Conservation (phyloP, 2,329 filamentous ascomycete genomes). For the Talaromyces sp. region DNA sequence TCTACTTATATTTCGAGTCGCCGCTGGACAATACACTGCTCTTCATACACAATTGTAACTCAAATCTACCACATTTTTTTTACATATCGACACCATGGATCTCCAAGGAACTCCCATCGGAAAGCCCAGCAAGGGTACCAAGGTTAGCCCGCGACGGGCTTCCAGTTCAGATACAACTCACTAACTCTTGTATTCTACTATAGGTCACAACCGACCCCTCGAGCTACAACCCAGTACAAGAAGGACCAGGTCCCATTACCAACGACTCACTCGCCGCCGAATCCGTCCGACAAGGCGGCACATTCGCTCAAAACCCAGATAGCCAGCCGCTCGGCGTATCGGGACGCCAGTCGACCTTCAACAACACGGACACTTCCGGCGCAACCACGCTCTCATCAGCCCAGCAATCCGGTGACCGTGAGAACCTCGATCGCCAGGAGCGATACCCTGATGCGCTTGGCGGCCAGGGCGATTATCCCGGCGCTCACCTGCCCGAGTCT, state of each 20-base stretch:
- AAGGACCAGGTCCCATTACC: conserved; percentile 60
- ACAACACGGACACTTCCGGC: conserved; percentile 52
- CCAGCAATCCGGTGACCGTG: conserved; percentile 42
- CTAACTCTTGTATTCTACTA: neutral
- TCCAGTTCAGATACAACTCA: neutral
- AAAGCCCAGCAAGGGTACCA: conserved; percentile 28
- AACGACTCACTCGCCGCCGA: conserved; percentile 73
- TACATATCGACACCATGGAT: conserved; percentile 26
- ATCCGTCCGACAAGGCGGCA: conserved; percentile 58
- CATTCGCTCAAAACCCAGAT: conserved; percentile 57
- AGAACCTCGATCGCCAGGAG: conserved; percentile 39
- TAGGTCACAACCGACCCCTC: conserved; percentile 45
- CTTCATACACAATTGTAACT: neutral
- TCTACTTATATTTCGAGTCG: neutral
- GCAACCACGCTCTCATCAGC: conserved; percentile 50
- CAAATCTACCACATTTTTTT: neutral
- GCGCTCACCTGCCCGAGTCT: conserved; percentile 27
- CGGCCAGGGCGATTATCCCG: conserved; percentile 35
- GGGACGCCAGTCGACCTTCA: conserved; percentile 51
- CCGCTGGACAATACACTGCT: neutral
- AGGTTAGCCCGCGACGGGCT: conserved; percentile 20
- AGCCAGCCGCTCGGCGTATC: conserved; percentile 47
- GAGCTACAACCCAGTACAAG: conserved; percentile 49
- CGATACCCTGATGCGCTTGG: conserved; percentile 37
- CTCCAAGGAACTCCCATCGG: conserved; percentile 35